These are phyloP conservation scores for Fusarium buxicola DNA, from an alignment of 2,329 filamentous ascomycete genomes.

Conservation along the genomic window DNA sequence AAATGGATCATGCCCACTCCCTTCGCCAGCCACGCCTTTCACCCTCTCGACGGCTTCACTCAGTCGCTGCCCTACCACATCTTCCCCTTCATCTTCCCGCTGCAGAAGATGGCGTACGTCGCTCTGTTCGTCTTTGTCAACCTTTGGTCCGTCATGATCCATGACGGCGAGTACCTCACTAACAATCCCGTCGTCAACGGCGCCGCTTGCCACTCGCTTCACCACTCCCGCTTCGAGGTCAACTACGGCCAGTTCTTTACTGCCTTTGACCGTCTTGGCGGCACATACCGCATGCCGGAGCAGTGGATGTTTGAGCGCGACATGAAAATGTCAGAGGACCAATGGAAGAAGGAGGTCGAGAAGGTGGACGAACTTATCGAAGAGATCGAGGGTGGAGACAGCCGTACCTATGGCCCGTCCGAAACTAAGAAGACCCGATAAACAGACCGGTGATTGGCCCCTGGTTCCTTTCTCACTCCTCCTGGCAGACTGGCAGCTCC, in stretches of 20 bases:
- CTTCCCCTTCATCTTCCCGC: conserved; percentile 91
- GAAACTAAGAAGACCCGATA: conserved; percentile 59
- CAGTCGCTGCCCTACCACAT: conserved; percentile 93
- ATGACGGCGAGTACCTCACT: conserved; percentile 94
- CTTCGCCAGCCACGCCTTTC: conserved; percentile 92
- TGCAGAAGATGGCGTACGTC: conserved; percentile 91
- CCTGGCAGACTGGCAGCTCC: neutral
- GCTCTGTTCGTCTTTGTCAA: conserved; percentile 92
- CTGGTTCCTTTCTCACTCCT: neutral
- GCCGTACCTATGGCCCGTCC: conserved; percentile 58
- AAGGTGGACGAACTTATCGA: conserved; percentile 73
- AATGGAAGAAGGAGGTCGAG: conserved; percentile 80
- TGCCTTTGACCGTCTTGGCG: conserved; percentile 87
- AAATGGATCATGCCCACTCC: conserved; percentile 99
- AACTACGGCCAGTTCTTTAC: conserved; percentile 98
- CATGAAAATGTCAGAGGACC: conserved; percentile 83
- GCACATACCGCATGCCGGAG: conserved; percentile 88
- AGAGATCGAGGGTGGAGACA: conserved; percentile 73
- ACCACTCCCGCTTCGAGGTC: conserved; percentile 71
- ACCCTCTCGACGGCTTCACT: conserved; percentile 89
- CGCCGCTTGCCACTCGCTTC: conserved; percentile 84
- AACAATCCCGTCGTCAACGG: conserved; percentile 94
- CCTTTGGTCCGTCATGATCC: conserved; percentile 96
- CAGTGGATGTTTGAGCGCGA: conserved; percentile 86
- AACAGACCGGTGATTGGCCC: neutral